Evolutionary conservation across 164 flowering plant species (phyloP).

Genomic region (Akebia trifoliata): DNA sequence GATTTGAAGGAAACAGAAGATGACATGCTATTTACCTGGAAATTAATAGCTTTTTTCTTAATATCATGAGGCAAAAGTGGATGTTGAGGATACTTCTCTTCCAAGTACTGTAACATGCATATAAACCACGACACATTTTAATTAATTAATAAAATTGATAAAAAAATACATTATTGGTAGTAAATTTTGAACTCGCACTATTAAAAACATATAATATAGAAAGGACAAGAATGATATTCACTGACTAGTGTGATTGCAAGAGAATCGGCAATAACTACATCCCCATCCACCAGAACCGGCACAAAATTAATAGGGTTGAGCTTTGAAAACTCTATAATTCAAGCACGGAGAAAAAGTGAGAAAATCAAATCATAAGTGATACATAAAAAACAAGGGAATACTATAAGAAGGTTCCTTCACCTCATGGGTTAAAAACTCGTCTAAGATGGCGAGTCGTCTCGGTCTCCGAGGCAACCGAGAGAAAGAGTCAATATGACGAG

Average conservation of each 20-base stretch:
- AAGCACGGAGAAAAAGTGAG: not conserved
- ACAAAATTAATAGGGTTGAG: conserved; percentile 68
- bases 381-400: too few species aligned
- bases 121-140: not conserved
- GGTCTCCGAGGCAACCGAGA: too few species aligned
- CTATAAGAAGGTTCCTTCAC: too few species aligned
- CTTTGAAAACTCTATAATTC: conserved; percentile 49
- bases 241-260: conserved; percentile 74
- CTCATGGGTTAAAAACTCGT: too few species aligned
- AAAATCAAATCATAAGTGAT: too few species aligned
- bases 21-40: conserved; percentile 42
- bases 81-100: conserved; percentile 63
- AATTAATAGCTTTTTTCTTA: conserved; percentile 59
- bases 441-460: too few species aligned
- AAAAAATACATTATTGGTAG: not conserved
- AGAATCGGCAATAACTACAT: conserved; percentile 59
- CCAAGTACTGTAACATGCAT: conserved; percentile 38
- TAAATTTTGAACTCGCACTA: not conserved
- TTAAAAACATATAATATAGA: too few species aligned
- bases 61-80: conserved; percentile 72
- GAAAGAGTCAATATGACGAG: too few species aligned
- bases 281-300: conserved; percentile 75
- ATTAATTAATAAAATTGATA: too few species aligned
- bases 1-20: too few species aligned
- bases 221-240: not conserved